Evolutionary conservation across 2,329 filamentous ascomycete genomes (phyloP), one percentile per base, ranked within the genome.

Genomic region (Seiridium unicorne): DNA sequence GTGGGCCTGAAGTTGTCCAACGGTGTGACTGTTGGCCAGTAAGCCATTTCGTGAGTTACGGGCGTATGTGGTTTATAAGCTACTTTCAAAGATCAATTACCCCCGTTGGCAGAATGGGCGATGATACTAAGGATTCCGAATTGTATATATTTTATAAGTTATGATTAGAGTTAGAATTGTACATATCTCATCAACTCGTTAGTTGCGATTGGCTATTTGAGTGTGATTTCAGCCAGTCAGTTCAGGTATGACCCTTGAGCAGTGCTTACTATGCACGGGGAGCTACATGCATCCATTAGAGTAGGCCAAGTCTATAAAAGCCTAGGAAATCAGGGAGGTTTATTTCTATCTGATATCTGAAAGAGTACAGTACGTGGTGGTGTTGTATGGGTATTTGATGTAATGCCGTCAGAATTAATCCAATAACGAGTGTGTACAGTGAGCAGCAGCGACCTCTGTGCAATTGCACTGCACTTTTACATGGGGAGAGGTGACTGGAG

Each of bases 1-100:
- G 35, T 58, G 9, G 55, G 55, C n/a, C 55, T 58, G 44, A 49
- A 58, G 55, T 44, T 58, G 34, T 58, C 55, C 11, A 58, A 58
- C n/a, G 46, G 55, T 51, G 44, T 58, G 8, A 49, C 26, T 49
- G 34, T 48, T 18, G 35, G 53, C 5, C 34, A 44, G 44, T 44
- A 60, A 35, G 34, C 42, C 26, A 34, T 32, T 53, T 32, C 10
- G 32, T 35, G 11, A 32, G 47, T 26, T 49, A 26, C 32, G n/a
- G 18, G 18, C 18, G 18, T 26, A 26, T 26, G 18, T 26, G 18
- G 18, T 26, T 26, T 26, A 26, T 26, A 26, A 26, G 18, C 18
- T 49, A 32, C 26, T 26, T 32, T 26, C 26, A 26, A 26, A 26
- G n/a, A 6, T 49, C 6, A 7, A 49, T 5, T 31, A 6, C n/a